These are phyloP conservation scores for Infundibulicybe gibba DNA, from an alignment of 768 basidiomycete species.

Conservation along the genomic window DNA sequence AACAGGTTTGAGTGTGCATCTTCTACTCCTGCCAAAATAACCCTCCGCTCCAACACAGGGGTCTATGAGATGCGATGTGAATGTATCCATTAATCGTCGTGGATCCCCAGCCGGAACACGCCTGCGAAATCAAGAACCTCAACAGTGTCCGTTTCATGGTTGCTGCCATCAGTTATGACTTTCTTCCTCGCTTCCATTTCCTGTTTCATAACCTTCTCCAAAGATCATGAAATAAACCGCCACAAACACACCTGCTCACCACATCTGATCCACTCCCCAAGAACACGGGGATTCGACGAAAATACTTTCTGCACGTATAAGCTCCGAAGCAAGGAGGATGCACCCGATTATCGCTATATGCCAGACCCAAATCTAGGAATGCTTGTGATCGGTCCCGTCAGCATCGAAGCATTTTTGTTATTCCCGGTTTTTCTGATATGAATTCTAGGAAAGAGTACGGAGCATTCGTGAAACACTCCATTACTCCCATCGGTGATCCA, in stretches of 20 bases:
- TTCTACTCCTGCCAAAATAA: not conserved
- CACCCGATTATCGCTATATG: slow-evolving; percentile 97
- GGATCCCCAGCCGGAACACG: slow-evolving; percentile 71
- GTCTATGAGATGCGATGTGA: slow-evolving; percentile 92
- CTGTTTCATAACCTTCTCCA: not conserved
- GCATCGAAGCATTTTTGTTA: slow-evolving; percentile 2
- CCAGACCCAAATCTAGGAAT: slow-evolving; percentile 92
- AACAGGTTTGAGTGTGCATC: slow-evolving; percentile 55
- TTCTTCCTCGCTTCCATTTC: not conserved
- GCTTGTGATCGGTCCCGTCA: slow-evolving; percentile 53
- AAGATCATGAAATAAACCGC: slow-evolving; percentile 79
- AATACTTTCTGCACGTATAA: slow-evolving; percentile 75
- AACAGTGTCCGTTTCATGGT: slow-evolving; percentile 87
- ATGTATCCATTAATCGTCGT: slow-evolving; percentile 80
- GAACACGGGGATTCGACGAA: slow-evolving; percentile 91
- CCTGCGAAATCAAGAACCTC: slow-evolving; percentile 95
- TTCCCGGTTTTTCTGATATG: not conserved
- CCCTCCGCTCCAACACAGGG: slow-evolving; percentile 50
- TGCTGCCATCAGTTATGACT: slow-evolving; percentile 72
- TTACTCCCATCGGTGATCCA: slow-evolving; percentile 70
- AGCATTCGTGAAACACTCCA: slow-evolving; percentile 49
- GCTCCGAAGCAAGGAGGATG: slow-evolving; percentile 87
- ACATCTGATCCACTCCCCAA: slow-evolving; percentile 43
- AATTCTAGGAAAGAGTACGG: slow-evolving; percentile 58
- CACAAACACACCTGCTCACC: slow-evolving; percentile 51